phyloP scores from a whole-genome alignment of 2,329 filamentous ascomycete species.

The Trichophyton mentagrophytes region DNA sequence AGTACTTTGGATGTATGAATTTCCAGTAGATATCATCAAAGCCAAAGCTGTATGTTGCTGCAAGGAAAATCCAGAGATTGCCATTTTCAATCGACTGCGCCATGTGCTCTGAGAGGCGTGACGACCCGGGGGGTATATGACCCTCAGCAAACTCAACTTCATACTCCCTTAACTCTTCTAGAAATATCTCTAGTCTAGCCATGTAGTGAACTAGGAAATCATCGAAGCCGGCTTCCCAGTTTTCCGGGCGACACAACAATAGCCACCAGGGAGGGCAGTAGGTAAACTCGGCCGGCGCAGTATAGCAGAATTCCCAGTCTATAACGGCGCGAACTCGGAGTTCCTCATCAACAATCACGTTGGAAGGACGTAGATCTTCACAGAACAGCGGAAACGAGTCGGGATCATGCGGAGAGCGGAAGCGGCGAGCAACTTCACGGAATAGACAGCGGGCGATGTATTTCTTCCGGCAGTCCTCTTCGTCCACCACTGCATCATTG shows the following conservation, averaged over 20 bases:
- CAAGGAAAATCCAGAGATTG: slow-evolving; percentile 20
- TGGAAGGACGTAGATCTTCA: slow-evolving; percentile 21
- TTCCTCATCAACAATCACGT: slow-evolving; percentile 18
- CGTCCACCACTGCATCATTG: slow-evolving; percentile 27
- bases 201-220: slow-evolving; percentile 17
- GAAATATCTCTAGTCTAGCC: slow-evolving; percentile 15
- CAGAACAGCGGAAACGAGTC: slow-evolving; percentile 21
- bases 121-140: neutral
- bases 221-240: slow-evolving; percentile 14
- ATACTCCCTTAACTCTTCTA: slow-evolving; percentile 14
- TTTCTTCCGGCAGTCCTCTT: slow-evolving; percentile 33
- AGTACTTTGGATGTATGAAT: slow-evolving; percentile 19
- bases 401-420: slow-evolving; percentile 13
- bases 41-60: slow-evolving; percentile 17
- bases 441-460: slow-evolving; percentile 35
- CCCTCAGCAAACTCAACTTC: slow-evolving; percentile 10
- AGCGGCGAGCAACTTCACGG: slow-evolving; percentile 20
- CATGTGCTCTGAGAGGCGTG: slow-evolving; percentile 18
- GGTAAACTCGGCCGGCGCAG: slow-evolving; percentile 14
- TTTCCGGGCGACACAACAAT: slow-evolving; percentile 12
- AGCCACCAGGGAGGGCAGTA: slow-evolving; percentile 16
- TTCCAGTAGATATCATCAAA: slow-evolving; percentile 23
- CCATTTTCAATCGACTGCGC: slow-evolving; percentile 17
- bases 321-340: slow-evolving; percentile 16
- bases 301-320: slow-evolving; percentile 20